A percentile compares a stretch with the other conserved stretches of the same genome.
Evolutionary conservation across 495 filamentous ascomycete species (phyloP).

Genomic region (Glonium stellatum): DNA sequence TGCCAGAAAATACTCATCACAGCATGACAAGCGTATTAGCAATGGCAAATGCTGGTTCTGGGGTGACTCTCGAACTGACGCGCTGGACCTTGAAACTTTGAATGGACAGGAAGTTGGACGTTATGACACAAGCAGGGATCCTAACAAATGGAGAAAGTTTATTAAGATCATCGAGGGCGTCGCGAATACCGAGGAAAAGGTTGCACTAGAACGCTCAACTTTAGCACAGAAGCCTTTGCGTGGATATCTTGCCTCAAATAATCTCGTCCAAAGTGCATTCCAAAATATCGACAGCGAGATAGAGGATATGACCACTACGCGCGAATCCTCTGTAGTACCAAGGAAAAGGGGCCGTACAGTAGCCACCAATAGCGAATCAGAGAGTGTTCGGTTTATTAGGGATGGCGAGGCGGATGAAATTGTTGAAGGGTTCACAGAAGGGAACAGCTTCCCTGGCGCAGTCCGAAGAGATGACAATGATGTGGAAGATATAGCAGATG

Average conservation of each 20-base stretch:
- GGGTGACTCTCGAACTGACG: conserved; percentile 49
- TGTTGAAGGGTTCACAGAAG: no score
- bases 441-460: background rate
- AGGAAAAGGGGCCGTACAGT: background rate
- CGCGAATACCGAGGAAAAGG: conserved; percentile 1
- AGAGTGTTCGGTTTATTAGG: background rate
- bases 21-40: conserved; percentile 43
- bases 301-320: background rate
- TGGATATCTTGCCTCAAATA: background rate
- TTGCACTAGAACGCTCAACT: conserved; percentile 4
- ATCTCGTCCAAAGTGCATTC: background rate
- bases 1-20: conserved; percentile 40
- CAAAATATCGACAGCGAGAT: background rate
- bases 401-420: background rate
- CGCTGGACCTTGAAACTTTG: conserved; percentile 47
- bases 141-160: conserved; percentile 42
- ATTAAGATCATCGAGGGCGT: conserved; percentile 40
- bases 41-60: conserved; percentile 47
- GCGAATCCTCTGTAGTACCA: background rate
- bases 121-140: conserved; percentile 40
- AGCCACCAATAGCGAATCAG: background rate
- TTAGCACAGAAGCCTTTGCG: conserved; percentile 5
- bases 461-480: background rate
- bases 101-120: conserved; percentile 46
- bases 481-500: background rate